phyloP scores from a whole-genome alignment of 2,329 filamentous ascomycete genomes.

The Xylariales sp. region DNA sequence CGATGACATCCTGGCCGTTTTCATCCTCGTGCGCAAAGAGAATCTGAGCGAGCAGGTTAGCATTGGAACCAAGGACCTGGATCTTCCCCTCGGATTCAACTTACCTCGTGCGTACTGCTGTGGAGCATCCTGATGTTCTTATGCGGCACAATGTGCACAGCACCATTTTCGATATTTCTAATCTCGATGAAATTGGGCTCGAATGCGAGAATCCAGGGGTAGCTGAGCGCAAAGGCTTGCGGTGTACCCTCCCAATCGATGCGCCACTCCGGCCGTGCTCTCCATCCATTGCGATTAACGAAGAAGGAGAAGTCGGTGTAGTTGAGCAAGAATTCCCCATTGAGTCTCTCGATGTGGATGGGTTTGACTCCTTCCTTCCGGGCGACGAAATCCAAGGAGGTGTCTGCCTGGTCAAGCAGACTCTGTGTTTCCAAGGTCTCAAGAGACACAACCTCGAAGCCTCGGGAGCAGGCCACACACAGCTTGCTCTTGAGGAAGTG shows the following conservation, averaged over 20 bases:
- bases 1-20: constrained; percentile 85
- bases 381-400: constrained; percentile 93
- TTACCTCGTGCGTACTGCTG: constrained; percentile 92
- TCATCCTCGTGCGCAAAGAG: constrained; percentile 98
- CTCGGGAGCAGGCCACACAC: constrained; percentile 90
- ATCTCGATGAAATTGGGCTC: constrained; percentile 98
- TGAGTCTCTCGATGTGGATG: constrained; percentile 95
- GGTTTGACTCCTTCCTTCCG: constrained; percentile 90
- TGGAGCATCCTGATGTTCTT: constrained; percentile 98
- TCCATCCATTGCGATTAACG: constrained; percentile 97
- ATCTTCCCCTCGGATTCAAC: constrained; percentile 18
- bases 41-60: constrained; percentile 56
- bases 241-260: constrained; percentile 97
- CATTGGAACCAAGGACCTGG: not conserved
- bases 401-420: constrained; percentile 93
- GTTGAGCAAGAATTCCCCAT: constrained; percentile 94
- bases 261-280: constrained; percentile 90
- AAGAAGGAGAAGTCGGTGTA: constrained; percentile 99
- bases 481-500: constrained; percentile 97
- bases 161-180: constrained; percentile 88
- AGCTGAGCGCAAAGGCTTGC: constrained; percentile 87
- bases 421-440: constrained; percentile 98
- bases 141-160: constrained; percentile 92
- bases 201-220: constrained; percentile 95
- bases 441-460: constrained; percentile 94